Evolutionary conservation across 495 filamentous ascomycete genomes (phyloP).

Genomic region (Hamigera avellanea): DNA sequence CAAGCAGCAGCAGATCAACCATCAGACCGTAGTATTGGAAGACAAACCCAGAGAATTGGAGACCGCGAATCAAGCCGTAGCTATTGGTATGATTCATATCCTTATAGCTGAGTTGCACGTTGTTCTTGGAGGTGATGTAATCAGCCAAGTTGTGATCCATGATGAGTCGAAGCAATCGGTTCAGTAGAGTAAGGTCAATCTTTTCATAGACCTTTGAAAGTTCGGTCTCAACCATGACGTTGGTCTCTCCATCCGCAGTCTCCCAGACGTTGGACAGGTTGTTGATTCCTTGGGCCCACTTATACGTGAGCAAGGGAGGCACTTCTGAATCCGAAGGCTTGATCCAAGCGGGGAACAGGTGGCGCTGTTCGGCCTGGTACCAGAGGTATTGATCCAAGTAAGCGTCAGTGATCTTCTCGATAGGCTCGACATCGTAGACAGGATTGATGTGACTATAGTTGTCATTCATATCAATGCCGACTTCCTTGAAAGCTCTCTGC

Average conservation of each 20-base stretch:
- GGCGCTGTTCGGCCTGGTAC: constrained; percentile 98
- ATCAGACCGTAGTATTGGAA: constrained; percentile 99
- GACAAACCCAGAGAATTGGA: constrained; percentile 96
- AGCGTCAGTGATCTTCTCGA: constrained; percentile 99
- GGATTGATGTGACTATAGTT: constrained; percentile 99
- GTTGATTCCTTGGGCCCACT: constrained; percentile 99
- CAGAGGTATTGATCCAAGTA: constrained; percentile 98
- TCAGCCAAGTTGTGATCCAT: constrained; percentile 99
- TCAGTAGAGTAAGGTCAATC: constrained; percentile 93
- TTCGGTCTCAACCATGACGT: constrained; percentile 98
- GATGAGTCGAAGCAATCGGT: constrained; percentile 84
- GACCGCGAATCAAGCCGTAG: constrained; percentile 93
- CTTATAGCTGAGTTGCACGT: constrained; percentile 98
- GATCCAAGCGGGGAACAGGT: constrained; percentile 98
- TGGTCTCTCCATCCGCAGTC: constrained; percentile 88
- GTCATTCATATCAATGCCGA: constrained; percentile 99
- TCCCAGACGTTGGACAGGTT: constrained; percentile 98
- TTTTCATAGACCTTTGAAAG: constrained; percentile 99
- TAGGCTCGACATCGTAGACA: constrained; percentile 97
- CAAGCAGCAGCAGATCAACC: constrained; percentile 85
- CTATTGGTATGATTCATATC: constrained; percentile 99
- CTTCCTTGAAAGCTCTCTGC: constrained; percentile 97
- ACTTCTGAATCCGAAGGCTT: constrained; percentile 99
- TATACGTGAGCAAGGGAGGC: constrained; percentile 91
- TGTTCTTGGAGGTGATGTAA: constrained; percentile 99